Evolutionary conservation across 371 early-diverging fungal genomes (phyloP), one percentile per base, ranked within the genome.

Genomic region (Syncephalastrum monosporum): DNA sequence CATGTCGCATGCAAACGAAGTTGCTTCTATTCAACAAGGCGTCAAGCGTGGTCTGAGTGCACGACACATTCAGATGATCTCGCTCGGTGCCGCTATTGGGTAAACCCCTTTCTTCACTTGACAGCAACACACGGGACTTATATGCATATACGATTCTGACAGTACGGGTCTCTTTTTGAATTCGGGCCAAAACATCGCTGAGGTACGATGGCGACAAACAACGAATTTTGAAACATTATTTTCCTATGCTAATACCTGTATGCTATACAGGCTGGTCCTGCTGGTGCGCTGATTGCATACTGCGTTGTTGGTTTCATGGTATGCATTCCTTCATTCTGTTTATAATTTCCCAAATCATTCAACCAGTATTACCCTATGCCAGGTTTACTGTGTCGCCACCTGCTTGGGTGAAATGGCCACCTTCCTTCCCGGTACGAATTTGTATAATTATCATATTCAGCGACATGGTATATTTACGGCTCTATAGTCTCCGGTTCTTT

Each of bases 91-190:
- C n/a, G 63, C 62, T 60, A 70, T 69, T 63, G 72, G 71, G 71
- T 71, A 74, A 82, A 82, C 10, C 65, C 12, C 14, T 85, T 7
- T 15, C 33, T 15, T 43, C 19, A 7, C 0, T 43, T 27, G 16
- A 19, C 54, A 19, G 12, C 47, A 48, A 41, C 33, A 47, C 24
- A 47, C 14, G 6, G 16, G 24, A 19, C n/a, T 14, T 14, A 51
- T 21, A 47, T 21, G 7, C 29, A 49, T 10, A 17, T 29, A 43
- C 25, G 16, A 53, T 19, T 47, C 54, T 49, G 47, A 38, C 50
- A 90, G 91, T 55, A 95, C 93, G 29, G 95, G 95, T 50, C 74
- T 95, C 14, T 95, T 93, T 72, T 76, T 95, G 56, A 91, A 85
- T 27, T 90, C 92, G 53, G 95, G 94, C 29, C 63, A 74, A 14